Evolutionary conservation across 495 filamentous ascomycete species (phyloP).

Genomic region (Penicillium crystallinum): DNA sequence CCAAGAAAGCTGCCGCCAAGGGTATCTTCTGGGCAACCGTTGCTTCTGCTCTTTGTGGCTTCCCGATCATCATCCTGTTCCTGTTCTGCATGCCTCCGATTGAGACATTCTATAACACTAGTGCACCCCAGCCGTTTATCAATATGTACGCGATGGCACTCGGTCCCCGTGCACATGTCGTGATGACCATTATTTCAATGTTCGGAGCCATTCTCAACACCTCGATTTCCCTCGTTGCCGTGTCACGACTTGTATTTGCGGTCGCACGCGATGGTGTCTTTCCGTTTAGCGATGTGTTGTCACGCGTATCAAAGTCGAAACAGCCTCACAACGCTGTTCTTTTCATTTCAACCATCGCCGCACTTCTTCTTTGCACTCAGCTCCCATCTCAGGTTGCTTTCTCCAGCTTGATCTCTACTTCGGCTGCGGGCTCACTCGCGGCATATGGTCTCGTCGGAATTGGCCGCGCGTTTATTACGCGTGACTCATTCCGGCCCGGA

Average conservation of each 20-base stretch:
- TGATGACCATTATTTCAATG: conserved; percentile 34
- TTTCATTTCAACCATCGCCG: conserved; percentile 28
- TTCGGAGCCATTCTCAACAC: conserved; percentile 33
- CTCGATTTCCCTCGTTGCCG: conserved; percentile 34
- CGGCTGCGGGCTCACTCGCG: conserved; percentile 32
- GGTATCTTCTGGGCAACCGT: conserved; percentile 36
- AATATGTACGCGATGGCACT: conserved; percentile 33
- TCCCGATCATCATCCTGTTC: conserved; percentile 34
- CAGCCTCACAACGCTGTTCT: conserved; percentile 37
- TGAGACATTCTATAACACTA: conserved; percentile 27
- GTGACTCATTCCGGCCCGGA: conserved; percentile 27
- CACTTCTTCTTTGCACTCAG: conserved; percentile 33
- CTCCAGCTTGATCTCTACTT: conserved; percentile 29
- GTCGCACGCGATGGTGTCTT: conserved; percentile 35
- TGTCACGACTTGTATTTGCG: conserved; percentile 36
- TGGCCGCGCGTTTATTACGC: conserved; percentile 29
- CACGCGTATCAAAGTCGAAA: conserved; percentile 29
- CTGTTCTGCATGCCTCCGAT: conserved; percentile 34
- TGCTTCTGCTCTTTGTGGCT: conserved; percentile 30
- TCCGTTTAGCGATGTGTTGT: conserved; percentile 28
- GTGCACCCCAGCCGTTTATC: conserved; percentile 35
- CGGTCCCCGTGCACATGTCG: conserved; percentile 31
- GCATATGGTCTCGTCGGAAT: conserved; percentile 34
- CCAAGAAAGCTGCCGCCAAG: conserved; percentile 34
- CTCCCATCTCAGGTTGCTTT: conserved; percentile 34